Evolutionary conservation across 805 yeast genomes (phyloP), one percentile per base, ranked within the genome.

Genomic region (Candida piceae): DNA sequence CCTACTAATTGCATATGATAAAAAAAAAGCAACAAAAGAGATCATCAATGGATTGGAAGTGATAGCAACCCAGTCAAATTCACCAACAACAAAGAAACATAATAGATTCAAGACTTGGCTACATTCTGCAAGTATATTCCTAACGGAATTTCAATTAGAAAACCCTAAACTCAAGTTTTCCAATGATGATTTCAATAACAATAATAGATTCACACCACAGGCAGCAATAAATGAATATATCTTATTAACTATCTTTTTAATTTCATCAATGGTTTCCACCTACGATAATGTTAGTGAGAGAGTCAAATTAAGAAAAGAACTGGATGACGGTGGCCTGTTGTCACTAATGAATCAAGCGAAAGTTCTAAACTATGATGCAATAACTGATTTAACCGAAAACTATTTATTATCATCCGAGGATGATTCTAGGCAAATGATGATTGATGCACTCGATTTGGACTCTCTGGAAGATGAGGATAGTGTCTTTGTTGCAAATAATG

Each of bases 191-290:
- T 13, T 26, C 9, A 15, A n/a, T 15, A 15, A 20, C 8, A 9
- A 26, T 6, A 4, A 13, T 15, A 15, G 17, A 7, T 26, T n/a
- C 13, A 45, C 31, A 27, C 55, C 37, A 39, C 42, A 38, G n/a
- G 29, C 49, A 17, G 36, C 44, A 2, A 36, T 51, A 11, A 41
- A 46, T 30, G 95, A 88, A 39, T 89, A 84, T 57, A 71, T 83
- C 12, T 61, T 81, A 34, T 69, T 84, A 3, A 78, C 94, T 0
- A 65, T 87, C 66, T 71, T 84, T 27, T 67, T 90, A 29, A 65
- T 87, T 23, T 78, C 80, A 48, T 77, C 87, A 1, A 67, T 89
- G 15, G 67, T 76, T 11, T 71, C 66, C 45, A 76, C 74, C 9
- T 48, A 48, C 33, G 45, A 42, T 3, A 45, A 42, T 12, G 19